Base-by-base conservation (phyloP, 2,329 filamentous ascomycete species). In the Rasamsonia emersonii region DNA sequence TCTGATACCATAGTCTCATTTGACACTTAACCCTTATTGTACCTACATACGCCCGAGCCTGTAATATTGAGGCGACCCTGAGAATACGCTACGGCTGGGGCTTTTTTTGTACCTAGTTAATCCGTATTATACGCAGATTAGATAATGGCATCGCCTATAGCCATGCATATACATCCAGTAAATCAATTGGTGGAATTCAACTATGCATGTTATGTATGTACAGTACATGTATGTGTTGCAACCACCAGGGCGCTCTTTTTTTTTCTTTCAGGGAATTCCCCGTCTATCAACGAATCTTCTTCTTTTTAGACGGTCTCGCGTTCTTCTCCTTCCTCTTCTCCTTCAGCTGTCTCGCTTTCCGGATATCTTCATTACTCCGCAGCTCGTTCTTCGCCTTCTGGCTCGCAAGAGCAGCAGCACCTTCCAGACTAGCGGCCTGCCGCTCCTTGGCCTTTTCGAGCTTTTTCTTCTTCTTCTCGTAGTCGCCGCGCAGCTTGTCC, bases 401-500 rank as follows among this genome's bases (percentile, higher is more conserved):
- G 45, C 50, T 51, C 3, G 46, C 49, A 24, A 45, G 47, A 19
- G 51, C 50, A 13, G 42, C 39, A 41, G 49, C 50, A 3, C 43
- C 46, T 14, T 54, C 49, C 18, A 44, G 38, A 41, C 50, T 48
- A 4, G 44, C 46, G 17, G 51, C 35, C 33, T 52, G 46, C 13
- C 56, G 86, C 68, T 95, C 84, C 62, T 82, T 82, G 27, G 89
- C 88, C 53, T 86, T 86, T 10, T 78, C 77, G 11, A 91, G 80
- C 53, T 85, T 79, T 78, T 88, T 88, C 78, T 91, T 94, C 65
- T 83, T 79, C 54, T 79, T 77, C 43, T 93, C 71, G 62, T 84
- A 98, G 62, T 98, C 89, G 57, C 89, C 86, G 39, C 91, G 74
- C 60, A 75, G 89, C 64, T 83, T 89, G 67, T 98, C 91, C 5